Evolutionary conservation across 2,329 filamentous ascomycete genomes (phyloP), one percentile per base, ranked within the genome.

Genomic region (Paraphoma chrysanthemicola): DNA sequence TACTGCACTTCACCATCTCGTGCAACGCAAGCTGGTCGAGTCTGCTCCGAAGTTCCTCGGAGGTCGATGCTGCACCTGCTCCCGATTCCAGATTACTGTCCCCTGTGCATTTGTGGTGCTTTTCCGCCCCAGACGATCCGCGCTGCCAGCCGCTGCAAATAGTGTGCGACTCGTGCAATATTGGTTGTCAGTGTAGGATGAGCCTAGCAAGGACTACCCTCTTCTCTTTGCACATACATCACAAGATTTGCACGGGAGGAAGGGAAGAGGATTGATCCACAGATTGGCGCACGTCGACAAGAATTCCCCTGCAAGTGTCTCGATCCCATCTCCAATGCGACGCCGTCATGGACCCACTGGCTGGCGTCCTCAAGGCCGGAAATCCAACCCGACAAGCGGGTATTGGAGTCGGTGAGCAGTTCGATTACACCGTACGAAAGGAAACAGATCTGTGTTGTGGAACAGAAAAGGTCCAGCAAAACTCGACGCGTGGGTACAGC

Each of bases 391-490:
- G 64, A 62, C 46, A 41, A 45, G 54, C 60, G 62, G 69, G 67
- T 69, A 68, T 73, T 64, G 66, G 67, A 57, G 68, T 70, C 63
- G 61, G 61, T 57, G 53, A 58, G 53, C 52, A 48, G 59, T 53
- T 23, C 33, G 48, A 62, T 29, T 45, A 59, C 46, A 55, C 16
- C 14, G 39, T 42, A 9, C 16, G 5, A 11, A n/a, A 42, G 51
- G 47, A 54, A 54, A 45, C 54, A 41, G 38, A 56, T 48, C 39
- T 47, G 54, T 45, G 64, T 48, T 29, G 69, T 73, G 55, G 62
- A 56, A 70, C 70, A 53, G 48, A 51, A 45, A 51, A 56, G 7
- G 60, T 68, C 69, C 71, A 69, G 62, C 73, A 69, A 73, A 52
- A 59, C 64, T 57, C 51, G 60, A 46, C 52, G 54, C 55, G 29